Evolutionary conservation across 257 asterid species (phyloP).

Genomic region (Solanum phureja): DNA sequence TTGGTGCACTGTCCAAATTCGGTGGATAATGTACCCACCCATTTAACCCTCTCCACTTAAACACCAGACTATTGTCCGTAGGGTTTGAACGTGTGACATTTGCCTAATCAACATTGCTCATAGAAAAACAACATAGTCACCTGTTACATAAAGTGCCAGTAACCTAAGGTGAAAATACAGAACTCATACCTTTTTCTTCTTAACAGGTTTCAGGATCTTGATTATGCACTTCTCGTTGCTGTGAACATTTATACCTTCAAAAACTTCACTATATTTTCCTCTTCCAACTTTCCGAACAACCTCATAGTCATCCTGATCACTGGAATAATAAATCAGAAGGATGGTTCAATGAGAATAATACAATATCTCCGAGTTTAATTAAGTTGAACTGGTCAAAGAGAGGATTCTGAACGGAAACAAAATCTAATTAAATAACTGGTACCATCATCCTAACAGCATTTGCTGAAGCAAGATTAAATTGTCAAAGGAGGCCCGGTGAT

Average conservation of each 20-base stretch:
- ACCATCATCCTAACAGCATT: not conserved
- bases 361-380: not conserved
- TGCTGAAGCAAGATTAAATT: not conserved
- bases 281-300: conserved; percentile 94
- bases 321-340: conserved; percentile 17
- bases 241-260: conserved; percentile 85
- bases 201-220: conserved; percentile 92
- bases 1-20: not conserved
- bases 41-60: not conserved
- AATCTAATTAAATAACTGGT: not conserved
- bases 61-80: not conserved
- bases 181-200: conserved; percentile 75
- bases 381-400: not conserved
- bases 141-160: not conserved
- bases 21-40: not conserved
- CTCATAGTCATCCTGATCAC: conserved; percentile 91
- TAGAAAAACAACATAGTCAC: not conserved
- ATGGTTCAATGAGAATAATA: not conserved
- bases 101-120: not conserved
- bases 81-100: not conserved
- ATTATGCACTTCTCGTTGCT: conserved; percentile 74
- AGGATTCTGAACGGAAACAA: not conserved
- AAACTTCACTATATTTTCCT: conserved; percentile 95
- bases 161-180: not conserved
- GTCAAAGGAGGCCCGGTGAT: not conserved